Conservation (phyloP, 2,329 filamentous ascomycete species). For the Ophiostoma sp. region DNA sequence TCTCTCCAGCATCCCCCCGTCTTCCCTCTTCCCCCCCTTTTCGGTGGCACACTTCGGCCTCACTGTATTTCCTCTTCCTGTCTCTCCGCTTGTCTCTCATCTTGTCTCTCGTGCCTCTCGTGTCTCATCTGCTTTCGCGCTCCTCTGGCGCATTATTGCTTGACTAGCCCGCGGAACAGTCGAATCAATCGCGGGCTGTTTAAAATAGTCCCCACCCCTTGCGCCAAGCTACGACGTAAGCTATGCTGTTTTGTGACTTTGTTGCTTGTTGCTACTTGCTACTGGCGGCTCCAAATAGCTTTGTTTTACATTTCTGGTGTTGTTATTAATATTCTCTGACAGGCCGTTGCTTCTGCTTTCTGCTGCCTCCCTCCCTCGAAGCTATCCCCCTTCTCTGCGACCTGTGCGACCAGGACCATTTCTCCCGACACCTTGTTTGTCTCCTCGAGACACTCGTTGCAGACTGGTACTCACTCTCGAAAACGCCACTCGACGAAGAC, state of each 20-base stretch:
- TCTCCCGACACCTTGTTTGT: conserved; percentile 4
- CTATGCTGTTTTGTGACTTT: conserved; percentile 8
- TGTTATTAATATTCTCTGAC: background rate
- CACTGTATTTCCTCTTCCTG: conserved; percentile 2
- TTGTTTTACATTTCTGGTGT: background rate
- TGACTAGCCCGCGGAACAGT: background rate
- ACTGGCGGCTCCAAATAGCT: background rate
- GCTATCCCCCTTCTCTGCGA: background rate
- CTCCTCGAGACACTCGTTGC: background rate
- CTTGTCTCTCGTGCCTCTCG: background rate
- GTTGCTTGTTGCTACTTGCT: conserved; percentile 9
- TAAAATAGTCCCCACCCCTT: conserved; percentile 17
- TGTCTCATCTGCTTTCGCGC: background rate
- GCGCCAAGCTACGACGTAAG: conserved; percentile 20
- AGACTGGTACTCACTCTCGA: background rate
- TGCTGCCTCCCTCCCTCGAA: background rate
- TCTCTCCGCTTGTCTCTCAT: background rate
- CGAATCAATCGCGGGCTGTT: conserved; percentile 13
- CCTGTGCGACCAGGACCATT: conserved; percentile 7
- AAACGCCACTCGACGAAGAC: too few relatives aligned
- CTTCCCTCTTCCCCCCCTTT: background rate
- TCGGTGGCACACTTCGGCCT: background rate
- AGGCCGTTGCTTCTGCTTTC: too few relatives aligned
- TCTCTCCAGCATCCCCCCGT: background rate
- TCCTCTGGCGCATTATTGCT: background rate